A percentile compares a stretch with the other conserved stretches of the same genome.
phyloP scores from a whole-genome alignment of 2,329 filamentous ascomycete species.

The Paraphaeosphaeria sporulosa region DNA sequence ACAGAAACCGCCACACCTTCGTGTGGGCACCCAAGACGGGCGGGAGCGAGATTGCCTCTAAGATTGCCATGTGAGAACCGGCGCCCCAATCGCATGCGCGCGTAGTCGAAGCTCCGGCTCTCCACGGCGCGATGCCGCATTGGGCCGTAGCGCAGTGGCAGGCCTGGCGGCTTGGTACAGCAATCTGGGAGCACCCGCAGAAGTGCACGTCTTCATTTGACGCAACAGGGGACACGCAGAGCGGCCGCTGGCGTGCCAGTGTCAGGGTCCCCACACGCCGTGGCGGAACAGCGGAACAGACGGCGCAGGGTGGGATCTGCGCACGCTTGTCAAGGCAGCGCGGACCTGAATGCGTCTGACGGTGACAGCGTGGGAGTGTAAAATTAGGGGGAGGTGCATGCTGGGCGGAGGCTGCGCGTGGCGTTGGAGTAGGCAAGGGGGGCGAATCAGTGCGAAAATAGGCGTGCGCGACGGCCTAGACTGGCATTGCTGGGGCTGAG shows the following conservation, averaged over 20 bases:
- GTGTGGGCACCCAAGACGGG: too few species aligned
- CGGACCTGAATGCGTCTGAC: background rate
- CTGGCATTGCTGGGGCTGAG: background rate
- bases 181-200: background rate
- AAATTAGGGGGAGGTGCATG: background rate
- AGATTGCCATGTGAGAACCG: background rate
- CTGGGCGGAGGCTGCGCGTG: background rate
- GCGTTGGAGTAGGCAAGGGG: background rate
- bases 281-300: background rate
- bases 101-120: background rate
- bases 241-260: background rate
- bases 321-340: background rate
- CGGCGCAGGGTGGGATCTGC: background rate
- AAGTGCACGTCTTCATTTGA: background rate
- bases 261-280: background rate
- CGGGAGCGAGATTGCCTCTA: background rate
- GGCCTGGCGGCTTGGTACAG: background rate
- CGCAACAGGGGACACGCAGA: background rate
- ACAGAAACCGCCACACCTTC: too few species aligned
- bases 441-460: conserved; percentile 1
- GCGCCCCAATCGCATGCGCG: background rate
- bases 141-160: background rate
- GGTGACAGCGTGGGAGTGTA: background rate
- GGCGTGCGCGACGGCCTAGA: background rate
- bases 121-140: background rate